These are phyloP conservation scores for Lunasporangiospora selenospora DNA, from an alignment of 192 early-diverging fungal genomes.

Conservation along the genomic window DNA sequence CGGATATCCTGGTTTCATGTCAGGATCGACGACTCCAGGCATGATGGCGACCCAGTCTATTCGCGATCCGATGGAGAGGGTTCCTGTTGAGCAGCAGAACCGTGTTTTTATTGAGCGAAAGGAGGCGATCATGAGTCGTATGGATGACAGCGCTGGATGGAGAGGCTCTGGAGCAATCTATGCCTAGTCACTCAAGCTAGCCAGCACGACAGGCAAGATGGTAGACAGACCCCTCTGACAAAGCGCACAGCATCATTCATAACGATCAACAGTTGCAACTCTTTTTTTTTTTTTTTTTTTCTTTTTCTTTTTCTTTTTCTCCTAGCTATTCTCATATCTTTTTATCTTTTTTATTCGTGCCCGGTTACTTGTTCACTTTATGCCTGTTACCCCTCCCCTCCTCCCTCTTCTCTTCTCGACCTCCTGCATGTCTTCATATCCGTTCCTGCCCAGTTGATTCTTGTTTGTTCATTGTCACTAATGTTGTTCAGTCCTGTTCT, in stretches of 20 bases:
- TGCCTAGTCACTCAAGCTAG: conserved; percentile 32
- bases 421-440: too few relatives aligned
- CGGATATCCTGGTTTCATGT: too few relatives aligned
- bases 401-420: not conserved
- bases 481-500: too few relatives aligned
- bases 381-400: not conserved
- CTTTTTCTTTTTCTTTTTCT: not conserved
- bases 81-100: conserved; percentile 35
- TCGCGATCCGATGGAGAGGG: conserved; percentile 26
- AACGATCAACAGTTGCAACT: not conserved
- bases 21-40: too few relatives aligned
- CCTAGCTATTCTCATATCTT: not conserved
- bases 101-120: conserved; percentile 38
- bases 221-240: conserved; percentile 2
- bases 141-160: conserved; percentile 54
- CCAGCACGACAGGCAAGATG: not conserved
- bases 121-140: conserved; percentile 49
- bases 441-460: too few relatives aligned
- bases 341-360: not conserved
- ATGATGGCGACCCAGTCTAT: too few relatives aligned
- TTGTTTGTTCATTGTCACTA: too few relatives aligned
- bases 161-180: conserved; percentile 52
- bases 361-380: not conserved
- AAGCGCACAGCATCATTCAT: not conserved
- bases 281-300: not conserved